These are phyloP conservation scores for Casaregolazyma suthepensis DNA, from an alignment of 1,139 yeast species.

Conservation along the genomic window DNA sequence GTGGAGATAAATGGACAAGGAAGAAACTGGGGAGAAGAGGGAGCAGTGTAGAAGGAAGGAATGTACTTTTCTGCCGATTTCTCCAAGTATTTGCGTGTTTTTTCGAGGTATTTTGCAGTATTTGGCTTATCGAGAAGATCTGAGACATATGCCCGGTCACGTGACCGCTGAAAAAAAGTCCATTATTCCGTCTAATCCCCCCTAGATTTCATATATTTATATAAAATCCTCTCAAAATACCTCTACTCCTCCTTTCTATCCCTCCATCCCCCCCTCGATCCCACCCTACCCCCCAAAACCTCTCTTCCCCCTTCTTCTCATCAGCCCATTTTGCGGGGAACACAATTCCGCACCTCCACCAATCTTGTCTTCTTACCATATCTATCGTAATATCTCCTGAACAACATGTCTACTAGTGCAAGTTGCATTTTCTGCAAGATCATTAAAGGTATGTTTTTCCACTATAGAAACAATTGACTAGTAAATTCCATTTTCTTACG, in stretches of 20 bases:
- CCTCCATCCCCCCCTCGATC: neutral
- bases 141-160: neutral
- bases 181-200: neutral
- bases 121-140: neutral
- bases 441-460: conserved; percentile 53
- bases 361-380: neutral
- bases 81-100: neutral
- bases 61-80: neutral
- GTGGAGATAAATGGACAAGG: neutral
- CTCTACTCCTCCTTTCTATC: neutral
- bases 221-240: neutral
- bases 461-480: neutral
- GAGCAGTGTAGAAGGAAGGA: neutral
- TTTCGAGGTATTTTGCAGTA: neutral
- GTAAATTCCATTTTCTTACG: conserved; percentile 4
- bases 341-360: neutral
- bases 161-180: neutral
- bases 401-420: conserved; percentile 29
- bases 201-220: neutral
- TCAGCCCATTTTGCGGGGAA: conserved; percentile 1
- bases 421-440: conserved; percentile 88
- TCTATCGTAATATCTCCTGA: neutral
- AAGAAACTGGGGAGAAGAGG: neutral
- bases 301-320: neutral
- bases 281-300: neutral